These are phyloP conservation scores for Phytophthora hibernalis DNA, from an alignment of 352 stramenopile genomes.

Conservation along the genomic window DNA sequence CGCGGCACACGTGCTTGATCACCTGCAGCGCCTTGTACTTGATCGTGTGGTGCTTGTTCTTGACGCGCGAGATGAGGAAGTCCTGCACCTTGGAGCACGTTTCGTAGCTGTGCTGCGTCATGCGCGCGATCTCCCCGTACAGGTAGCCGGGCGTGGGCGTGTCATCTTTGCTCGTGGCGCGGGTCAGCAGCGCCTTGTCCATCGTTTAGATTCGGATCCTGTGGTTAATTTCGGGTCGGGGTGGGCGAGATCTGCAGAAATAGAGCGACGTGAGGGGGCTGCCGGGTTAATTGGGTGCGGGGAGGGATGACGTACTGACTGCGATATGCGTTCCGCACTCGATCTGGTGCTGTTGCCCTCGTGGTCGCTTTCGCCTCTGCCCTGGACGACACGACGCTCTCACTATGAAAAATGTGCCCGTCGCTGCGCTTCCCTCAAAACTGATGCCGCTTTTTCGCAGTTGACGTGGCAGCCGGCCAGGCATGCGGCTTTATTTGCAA, in stretches of 20 bases:
- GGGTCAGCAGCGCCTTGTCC: conserved; percentile 93
- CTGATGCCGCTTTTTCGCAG: conserved; percentile 8
- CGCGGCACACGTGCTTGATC: conserved; percentile 93
- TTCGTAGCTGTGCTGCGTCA: conserved; percentile 93
- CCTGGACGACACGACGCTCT: not conserved
- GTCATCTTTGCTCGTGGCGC: conserved; percentile 94
- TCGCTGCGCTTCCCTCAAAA: not conserved
- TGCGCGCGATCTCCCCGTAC: conserved; percentile 96
- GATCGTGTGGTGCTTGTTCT: conserved; percentile 96
- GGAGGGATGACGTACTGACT: conserved; percentile 11
- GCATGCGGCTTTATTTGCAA: conserved; percentile 11
- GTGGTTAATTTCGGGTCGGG: not conserved
- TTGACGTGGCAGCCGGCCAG: conserved; percentile 20
- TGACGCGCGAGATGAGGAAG: conserved; percentile 92
- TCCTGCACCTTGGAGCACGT: conserved; percentile 90
- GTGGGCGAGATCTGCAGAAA: conserved; percentile 4
- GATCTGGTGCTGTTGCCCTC: conserved; percentile 3
- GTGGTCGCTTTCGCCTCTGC: conserved; percentile 16
- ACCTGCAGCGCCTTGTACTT: conserved; percentile 95
- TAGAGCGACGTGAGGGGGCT: not conserved
- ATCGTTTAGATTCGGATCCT: conserved; percentile 44
- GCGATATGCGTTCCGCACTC: not conserved
- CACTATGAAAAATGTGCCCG: not conserved
- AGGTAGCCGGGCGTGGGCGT: conserved; percentile 96
- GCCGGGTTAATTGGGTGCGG: not conserved